These are phyloP conservation scores for Pyrus hybrid DNA, from an alignment of 331 rosid species.

Conservation along the genomic window DNA sequence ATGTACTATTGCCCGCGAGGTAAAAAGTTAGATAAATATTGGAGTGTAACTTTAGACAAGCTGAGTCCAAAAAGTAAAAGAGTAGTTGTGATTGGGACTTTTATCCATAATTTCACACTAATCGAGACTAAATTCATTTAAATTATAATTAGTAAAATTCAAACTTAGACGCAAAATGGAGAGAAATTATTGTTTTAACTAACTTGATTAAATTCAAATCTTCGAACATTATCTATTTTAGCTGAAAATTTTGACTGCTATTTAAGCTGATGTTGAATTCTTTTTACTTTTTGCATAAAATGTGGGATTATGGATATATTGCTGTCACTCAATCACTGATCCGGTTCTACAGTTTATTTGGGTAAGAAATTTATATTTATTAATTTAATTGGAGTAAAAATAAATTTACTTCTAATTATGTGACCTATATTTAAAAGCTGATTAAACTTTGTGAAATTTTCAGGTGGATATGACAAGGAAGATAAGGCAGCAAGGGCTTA, in stretches of 20 bases:
- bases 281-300: constrained; percentile 48
- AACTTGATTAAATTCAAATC: too few relatives aligned
- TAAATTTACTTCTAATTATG: background rate
- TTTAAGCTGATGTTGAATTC: constrained; percentile 25
- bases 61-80: too few relatives aligned
- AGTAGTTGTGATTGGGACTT: background rate
- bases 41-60: too few relatives aligned
- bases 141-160: rapidly evolving
- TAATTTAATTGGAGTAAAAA: background rate
- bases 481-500: constrained; percentile 97
- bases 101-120: too few relatives aligned
- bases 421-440: too few relatives aligned
- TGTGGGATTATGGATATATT: constrained; percentile 30
- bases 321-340: constrained; percentile 29
- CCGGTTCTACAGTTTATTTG: constrained; percentile 66
- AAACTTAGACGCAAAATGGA: rapidly evolving
- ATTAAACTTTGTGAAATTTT: background rate
- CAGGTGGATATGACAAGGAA: constrained; percentile 99
- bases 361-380: constrained; percentile 42
- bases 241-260: constrained; percentile 33
- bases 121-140: too few relatives aligned
- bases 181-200: background rate
- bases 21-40: too few relatives aligned
- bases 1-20: background rate
- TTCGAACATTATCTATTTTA: background rate